Evolutionary conservation across 2,329 filamentous ascomycete genomes (phyloP), one percentile per base, ranked within the genome.

Genomic region (Atkinsonella texensis): DNA sequence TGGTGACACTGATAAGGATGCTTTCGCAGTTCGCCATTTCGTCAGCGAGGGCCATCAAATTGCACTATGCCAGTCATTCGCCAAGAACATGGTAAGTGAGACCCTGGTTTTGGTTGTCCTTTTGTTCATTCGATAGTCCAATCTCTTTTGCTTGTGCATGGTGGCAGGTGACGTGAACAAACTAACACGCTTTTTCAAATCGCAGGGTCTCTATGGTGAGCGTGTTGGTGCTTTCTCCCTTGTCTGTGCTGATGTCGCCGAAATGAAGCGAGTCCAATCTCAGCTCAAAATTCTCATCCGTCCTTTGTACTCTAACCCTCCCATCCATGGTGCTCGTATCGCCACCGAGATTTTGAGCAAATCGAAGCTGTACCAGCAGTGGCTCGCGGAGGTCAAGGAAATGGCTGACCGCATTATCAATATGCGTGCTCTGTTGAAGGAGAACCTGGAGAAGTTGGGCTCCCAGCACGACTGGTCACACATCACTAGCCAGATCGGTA

Each of bases 361-460:
- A 69, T 74, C 86, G 18, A 76, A 76, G 40, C 80, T 97, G 57
- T 90, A 95, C 79, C 74, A 88, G 73, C 89, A 97, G 74, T 98
- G 93, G 93, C 81, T 96, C 50, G 82, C 77, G 54, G 93, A 98
- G 75, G 89, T 98, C 72, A 95, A 97, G 84, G 88, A 79, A 62
- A 98, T 98, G 93, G 93, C 93, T 56, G 89, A 96, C 73, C 90
- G 93, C 67, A 98, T 98, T 77, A 97, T 98, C 73, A 87, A 83
- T 70, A 98, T 98, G 93, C 88, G 93, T 62, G 84, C 87, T 55
- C 81, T 95, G 51, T 83, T 98, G 66, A 94, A 93, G 80, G 81
- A 89, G 63, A 94, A 97, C 76, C 83, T 98, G 52, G 88, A 96
- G 81, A 84, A 87, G 72, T 82, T 96, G 56, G 91, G 91, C 67